Conservation (phyloP, 2,329 filamentous ascomycete genomes). For the Scopulariopsis brevicaulis region DNA sequence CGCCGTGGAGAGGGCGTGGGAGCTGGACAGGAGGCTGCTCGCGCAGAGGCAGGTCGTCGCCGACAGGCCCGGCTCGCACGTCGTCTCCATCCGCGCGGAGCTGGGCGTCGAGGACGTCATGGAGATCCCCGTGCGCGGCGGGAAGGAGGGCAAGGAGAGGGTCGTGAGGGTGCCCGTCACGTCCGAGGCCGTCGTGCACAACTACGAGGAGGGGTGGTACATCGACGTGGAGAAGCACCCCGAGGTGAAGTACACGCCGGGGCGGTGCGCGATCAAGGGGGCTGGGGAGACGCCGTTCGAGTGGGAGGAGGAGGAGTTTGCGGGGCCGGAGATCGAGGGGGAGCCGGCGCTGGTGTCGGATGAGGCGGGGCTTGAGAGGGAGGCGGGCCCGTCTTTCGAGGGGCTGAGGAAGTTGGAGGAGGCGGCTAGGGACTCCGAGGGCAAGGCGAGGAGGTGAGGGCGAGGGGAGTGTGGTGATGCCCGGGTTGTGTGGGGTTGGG, state of each 20-base stretch:
- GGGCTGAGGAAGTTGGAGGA: too few species aligned
- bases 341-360: too few species aligned
- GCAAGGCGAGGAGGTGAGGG: too few species aligned
- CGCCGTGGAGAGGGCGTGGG: neutral
- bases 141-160: neutral
- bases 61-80: neutral
- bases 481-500: too few species aligned
- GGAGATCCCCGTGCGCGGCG: neutral
- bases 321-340: too few species aligned
- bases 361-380: too few species aligned
- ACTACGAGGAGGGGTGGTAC: slow-evolving; percentile 1
- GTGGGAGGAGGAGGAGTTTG: too few species aligned
- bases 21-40: slow-evolving; percentile 2
- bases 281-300: too few species aligned
- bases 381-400: too few species aligned
- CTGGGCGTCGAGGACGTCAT: neutral
- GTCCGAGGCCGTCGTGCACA: neutral
- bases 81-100: neutral
- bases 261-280: neutral
- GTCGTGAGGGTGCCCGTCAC: neutral
- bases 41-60: neutral
- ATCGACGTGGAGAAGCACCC: neutral
- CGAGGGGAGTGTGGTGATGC: too few species aligned
- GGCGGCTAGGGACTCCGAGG: too few species aligned
- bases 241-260: neutral